Percentiles rank a stretch among this genome's conserved stretches.
phyloP scores from a whole-genome alignment of 345 rosid species.

The Salix caprea region DNA sequence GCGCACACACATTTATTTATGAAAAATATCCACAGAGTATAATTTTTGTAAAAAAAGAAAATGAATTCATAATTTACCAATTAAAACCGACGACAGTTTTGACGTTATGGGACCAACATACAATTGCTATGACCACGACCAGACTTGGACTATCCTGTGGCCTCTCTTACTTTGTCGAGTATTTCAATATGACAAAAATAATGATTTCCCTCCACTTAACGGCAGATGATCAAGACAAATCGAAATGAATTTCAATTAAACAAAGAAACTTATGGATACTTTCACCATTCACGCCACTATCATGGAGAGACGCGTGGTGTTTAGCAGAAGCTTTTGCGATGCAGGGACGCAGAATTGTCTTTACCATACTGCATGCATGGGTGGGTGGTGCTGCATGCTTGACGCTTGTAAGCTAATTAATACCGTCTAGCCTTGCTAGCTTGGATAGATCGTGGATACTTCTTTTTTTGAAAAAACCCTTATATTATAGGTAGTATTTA shows the following conservation, averaged over 20 bases:
- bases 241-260: not conserved
- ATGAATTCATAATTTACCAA: not conserved
- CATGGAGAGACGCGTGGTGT: not conserved
- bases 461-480: too few relatives aligned
- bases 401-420: not conserved
- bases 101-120: not conserved
- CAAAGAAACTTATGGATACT: not conserved
- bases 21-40: too few relatives aligned
- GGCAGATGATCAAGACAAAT: slow-evolving; percentile 1
- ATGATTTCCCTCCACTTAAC: not conserved
- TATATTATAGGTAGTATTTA: too few relatives aligned
- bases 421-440: too few relatives aligned
- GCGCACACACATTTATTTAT: too few relatives aligned
- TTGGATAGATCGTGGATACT: not conserved
- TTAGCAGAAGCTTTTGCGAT: not conserved
- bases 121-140: not conserved
- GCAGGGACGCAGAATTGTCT: not conserved
- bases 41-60: too few relatives aligned
- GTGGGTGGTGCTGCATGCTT: not conserved
- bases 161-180: not conserved
- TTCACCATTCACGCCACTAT: not conserved
- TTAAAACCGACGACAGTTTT: not conserved
- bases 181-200: not conserved
- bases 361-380: not conserved
- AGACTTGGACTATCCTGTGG: not conserved